Evolutionary conservation across 1,284 basidiomycete genomes (phyloP), one percentile per base, ranked within the genome.

Genomic region (Ganoderma boninense): DNA sequence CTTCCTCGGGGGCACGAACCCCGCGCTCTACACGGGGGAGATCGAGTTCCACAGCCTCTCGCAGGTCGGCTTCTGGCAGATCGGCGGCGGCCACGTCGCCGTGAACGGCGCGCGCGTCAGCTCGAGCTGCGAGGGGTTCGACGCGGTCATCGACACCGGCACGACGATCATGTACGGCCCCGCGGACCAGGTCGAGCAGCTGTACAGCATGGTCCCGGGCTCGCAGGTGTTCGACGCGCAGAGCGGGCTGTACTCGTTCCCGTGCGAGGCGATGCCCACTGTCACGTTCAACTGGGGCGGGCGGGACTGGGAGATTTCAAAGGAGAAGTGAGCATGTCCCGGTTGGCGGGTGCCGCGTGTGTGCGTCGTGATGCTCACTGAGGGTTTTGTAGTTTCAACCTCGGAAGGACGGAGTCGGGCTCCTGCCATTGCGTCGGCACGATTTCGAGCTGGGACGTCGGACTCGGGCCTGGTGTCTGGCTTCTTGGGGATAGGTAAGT

Each of bases 161-260:
- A 85, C 86, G 5, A 85, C 89, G 40, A 74, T 87, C 67, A 85
- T 89, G 75, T 82, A 87, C 20, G 88, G 86, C 14, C 84, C 87
- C 62, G 75, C 81, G 0, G 40, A 79, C 82, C 0, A 70, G 79
- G 59, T 88, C 13, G 78, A 78, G 49, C 71, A 77, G 38, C 83
- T 90, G 71, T 88, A 88, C 78, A 76, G 70, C 20, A 63, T 77
- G 10, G 78, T 90, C 60, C 79, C 82, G 2, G 86, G 85, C 64
- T 80, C 86, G 14, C 68, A 64, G 57, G 68, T 77, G 4, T 79
- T 74, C 69, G 75, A 79, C 65, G 68, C 73, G 2, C 18, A 40
- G 20, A 61, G 76, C 32, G 79, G 79, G 8, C 74, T 70, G 67
- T 80, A 79, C 70, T 74, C 72, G 46, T 78, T 73, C 74, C 79